Base-by-base conservation (phyloP, 2,329 filamentous ascomycete species). In the Fusarium sororula region DNA sequence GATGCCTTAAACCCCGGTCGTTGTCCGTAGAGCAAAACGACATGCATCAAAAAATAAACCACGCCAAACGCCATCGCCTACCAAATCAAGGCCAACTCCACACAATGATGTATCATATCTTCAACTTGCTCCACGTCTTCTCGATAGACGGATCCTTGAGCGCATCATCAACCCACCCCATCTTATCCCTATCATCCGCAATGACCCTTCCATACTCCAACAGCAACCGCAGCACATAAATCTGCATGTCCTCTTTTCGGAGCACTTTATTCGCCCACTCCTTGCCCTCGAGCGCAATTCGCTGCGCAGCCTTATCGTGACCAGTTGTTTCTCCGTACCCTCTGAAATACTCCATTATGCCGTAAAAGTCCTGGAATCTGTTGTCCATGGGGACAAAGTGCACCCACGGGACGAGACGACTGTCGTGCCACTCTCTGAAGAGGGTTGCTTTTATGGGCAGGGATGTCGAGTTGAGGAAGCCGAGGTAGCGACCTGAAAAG, bases 311-410 rank as follows among this genome's bases (percentile, higher is more conserved):
- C 3, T 82, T 81, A 76, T 94, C 92, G 70, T 89, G 87, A 3
- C 80, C 82, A 10, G 81, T 80, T 15, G 77, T 79, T 24, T 82
- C 85, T 0, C 81, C 78, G 74, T 91, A 90, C 3, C 91, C 91
- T 9, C 93, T 78, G 77, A 95, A 94, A 78, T 94, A 95, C 65
- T 92, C 90, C 86, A 94, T 87, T 63, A 94, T 90, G 48, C 89
- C 90, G 70, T 91, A 95, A 76, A 93, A 87, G 75, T 95, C 94
- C 41, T 88, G 84, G 77, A 91, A 95, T 3, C 90, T 88, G 77
- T 89, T 93, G 79, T 95, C 92, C 88, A 96, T 91, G 22, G 94
- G 94, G 5, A 95, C 91, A 76, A 94, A 96, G 81, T 96, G 94
- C 77, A 90, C 90, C 93, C 94, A 96, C 1, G 92, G 87, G 5